Percentiles rank a stretch among this genome's conserved stretches.
Conservation (phyloP, 345 rosid species). For the Aquilaria yunnanensis region DNA sequence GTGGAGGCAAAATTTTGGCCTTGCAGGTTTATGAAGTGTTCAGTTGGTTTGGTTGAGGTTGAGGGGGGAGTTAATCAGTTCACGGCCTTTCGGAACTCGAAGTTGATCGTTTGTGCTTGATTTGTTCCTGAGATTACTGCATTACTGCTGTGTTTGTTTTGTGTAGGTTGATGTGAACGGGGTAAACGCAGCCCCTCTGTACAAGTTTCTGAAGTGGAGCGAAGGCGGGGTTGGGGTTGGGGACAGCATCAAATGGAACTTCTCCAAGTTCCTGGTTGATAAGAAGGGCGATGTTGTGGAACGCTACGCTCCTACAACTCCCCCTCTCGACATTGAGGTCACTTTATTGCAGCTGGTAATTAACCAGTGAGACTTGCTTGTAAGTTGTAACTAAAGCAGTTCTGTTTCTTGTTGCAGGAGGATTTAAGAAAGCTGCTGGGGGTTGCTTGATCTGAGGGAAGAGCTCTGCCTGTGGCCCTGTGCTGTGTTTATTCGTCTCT, state of each 20-base stretch:
- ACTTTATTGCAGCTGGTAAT: no score
- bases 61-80: not conserved
- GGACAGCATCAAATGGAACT: constrained; percentile 79
- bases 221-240: constrained; percentile 41
- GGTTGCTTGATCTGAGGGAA: constrained; percentile 9
- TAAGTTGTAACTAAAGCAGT: no score
- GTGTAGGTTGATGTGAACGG: constrained; percentile 81
- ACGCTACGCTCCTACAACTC: constrained; percentile 79
- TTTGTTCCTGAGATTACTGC: no score
- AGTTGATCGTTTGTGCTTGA: no score
- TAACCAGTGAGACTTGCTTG: no score
- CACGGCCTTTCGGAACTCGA: no score
- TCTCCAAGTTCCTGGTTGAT: constrained; percentile 75
- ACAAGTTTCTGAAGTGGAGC: constrained; percentile 73
- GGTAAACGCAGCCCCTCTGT: constrained; percentile 56
- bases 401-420: constrained; percentile 31
- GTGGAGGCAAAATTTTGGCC: no score
- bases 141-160: not conserved
- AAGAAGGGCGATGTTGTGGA: constrained; percentile 66
- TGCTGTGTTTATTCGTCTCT: no score
- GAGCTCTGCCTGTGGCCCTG: not conserved
- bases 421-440: constrained; percentile 54
- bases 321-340: constrained; percentile 85
- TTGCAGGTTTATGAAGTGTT: no score
- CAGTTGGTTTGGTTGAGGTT: no score